These are phyloP conservation scores for Pseudotulostoma volvatum DNA, from an alignment of 495 filamentous ascomycete genomes.

Conservation along the genomic window DNA sequence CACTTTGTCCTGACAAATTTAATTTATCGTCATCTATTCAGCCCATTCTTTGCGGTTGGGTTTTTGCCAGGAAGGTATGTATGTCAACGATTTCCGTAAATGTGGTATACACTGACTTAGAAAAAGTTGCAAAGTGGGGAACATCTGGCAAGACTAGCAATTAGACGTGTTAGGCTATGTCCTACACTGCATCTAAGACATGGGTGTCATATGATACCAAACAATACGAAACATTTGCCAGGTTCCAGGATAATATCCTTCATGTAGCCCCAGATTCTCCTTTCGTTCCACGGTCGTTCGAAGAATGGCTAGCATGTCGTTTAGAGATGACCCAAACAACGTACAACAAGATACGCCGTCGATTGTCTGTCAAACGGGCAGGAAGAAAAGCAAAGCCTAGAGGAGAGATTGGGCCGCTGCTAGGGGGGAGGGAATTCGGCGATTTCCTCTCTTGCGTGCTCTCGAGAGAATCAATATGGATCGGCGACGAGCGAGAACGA, in stretches of 20 bases:
- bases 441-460: conserved; percentile 10
- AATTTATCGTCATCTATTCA: no score
- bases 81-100: no score
- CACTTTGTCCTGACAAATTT: no score
- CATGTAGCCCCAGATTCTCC: conserved; percentile 11
- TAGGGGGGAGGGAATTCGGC: conserved; percentile 7
- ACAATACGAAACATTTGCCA: conserved; percentile 10
- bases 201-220: conserved; percentile 9
- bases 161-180: neutral
- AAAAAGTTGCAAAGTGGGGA: neutral
- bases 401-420: conserved; percentile 2
- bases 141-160: neutral
- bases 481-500: conserved; percentile 1
- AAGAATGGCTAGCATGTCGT: conserved; percentile 11
- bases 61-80: no score
- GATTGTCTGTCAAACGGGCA: neutral
- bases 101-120: no score
- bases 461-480: conserved; percentile 12
- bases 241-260: conserved; percentile 6
- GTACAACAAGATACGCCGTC: neutral
- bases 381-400: neutral
- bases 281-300: conserved; percentile 9
- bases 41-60: no score
- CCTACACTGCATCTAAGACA: conserved; percentile 10
- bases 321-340: neutral